A percentile compares a stretch with the other conserved stretches of the same genome.
Evolutionary conservation across 2,329 filamentous ascomycete species (phyloP).

Genomic region (Celoporthe dispersa): DNA sequence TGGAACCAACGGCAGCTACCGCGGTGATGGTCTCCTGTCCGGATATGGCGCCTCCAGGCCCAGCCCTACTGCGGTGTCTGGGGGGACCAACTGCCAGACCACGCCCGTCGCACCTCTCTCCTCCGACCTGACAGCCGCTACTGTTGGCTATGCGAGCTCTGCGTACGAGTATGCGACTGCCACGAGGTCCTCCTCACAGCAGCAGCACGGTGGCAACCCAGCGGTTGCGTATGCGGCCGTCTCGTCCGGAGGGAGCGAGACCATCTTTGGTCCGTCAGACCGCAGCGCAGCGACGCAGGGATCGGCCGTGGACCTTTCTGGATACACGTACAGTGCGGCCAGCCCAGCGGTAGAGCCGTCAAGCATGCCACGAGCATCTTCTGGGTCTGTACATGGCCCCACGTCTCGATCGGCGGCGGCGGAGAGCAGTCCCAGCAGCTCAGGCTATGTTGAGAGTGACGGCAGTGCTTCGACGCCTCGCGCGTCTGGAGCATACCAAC

Average conservation of each 20-base stretch:
- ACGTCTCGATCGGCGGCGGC: slow-evolving; percentile 22
- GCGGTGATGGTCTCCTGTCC: slow-evolving; percentile 34
- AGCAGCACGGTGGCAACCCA: slow-evolving; percentile 26
- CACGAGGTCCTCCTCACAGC: slow-evolving; percentile 30
- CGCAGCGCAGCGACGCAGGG: slow-evolving; percentile 36
- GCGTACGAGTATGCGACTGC: slow-evolving; percentile 27
- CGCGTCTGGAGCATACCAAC: slow-evolving; percentile 15
- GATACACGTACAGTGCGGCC: slow-evolving; percentile 36
- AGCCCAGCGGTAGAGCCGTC: slow-evolving; percentile 25
- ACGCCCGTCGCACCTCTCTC: slow-evolving; percentile 33
- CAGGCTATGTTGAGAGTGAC: slow-evolving; percentile 23
- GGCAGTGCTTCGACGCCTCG: slow-evolving; percentile 4
- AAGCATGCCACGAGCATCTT: slow-evolving; percentile 25
- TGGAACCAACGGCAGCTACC: slow-evolving; percentile 32
- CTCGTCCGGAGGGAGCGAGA: slow-evolving; percentile 28
- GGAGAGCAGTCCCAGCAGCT: slow-evolving; percentile 21
- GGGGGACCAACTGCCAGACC: slow-evolving; percentile 29
- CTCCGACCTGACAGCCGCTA: slow-evolving; percentile 35
- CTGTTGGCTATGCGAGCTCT: slow-evolving; percentile 22
- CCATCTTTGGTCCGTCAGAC: slow-evolving; percentile 36
- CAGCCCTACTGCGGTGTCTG: background rate
- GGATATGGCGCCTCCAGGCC: slow-evolving; percentile 32
- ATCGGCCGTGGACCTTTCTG: slow-evolving; percentile 34
- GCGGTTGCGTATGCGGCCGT: slow-evolving; percentile 23
- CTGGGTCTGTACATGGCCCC: slow-evolving; percentile 20